A percentile compares a stretch with the other conserved stretches of the same genome.
These are phyloP conservation scores for Triadica sebifera DNA, from an alignment of 345 rosid genomes.

Conservation along the genomic window DNA sequence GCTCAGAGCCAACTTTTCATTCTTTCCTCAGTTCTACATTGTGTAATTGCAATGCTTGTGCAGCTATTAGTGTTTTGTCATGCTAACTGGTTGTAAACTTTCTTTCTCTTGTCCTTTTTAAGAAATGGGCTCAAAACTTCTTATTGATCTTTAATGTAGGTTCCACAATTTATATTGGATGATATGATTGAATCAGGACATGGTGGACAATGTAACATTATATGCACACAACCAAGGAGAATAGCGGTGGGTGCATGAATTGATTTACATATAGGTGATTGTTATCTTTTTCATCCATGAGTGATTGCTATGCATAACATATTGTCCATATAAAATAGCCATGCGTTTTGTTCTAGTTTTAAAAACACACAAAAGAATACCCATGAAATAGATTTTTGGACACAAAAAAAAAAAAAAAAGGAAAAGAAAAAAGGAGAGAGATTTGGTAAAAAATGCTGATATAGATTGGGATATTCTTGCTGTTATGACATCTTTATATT, in stretches of 20 bases:
- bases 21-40: conserved; percentile 6
- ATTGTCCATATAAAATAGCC: not conserved
- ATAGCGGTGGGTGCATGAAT: conserved; percentile 60
- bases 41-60: not conserved
- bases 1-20: too few relatives aligned
- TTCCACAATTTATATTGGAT: conserved; percentile 91
- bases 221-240: conserved; percentile 95
- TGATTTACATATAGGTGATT: conserved; percentile 8
- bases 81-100: not conserved
- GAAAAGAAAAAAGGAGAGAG: too few relatives aligned
- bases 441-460: not conserved
- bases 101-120: conserved; percentile 10
- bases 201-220: conserved; percentile 81
- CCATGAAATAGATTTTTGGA: not conserved
- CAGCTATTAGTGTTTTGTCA: not conserved
- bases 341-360: not conserved
- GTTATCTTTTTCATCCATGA: conserved; percentile 1
- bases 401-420: not conserved
- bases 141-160: conserved; percentile 42
- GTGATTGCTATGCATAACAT: not conserved
- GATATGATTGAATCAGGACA: conserved; percentile 82
- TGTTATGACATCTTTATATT: not conserved
- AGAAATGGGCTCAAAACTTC: conserved; percentile 15
- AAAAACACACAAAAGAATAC: not conserved
- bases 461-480: not conserved